Evolutionary conservation across 257 asterid genomes (phyloP).

Genomic region (Cinchona pubescens): DNA sequence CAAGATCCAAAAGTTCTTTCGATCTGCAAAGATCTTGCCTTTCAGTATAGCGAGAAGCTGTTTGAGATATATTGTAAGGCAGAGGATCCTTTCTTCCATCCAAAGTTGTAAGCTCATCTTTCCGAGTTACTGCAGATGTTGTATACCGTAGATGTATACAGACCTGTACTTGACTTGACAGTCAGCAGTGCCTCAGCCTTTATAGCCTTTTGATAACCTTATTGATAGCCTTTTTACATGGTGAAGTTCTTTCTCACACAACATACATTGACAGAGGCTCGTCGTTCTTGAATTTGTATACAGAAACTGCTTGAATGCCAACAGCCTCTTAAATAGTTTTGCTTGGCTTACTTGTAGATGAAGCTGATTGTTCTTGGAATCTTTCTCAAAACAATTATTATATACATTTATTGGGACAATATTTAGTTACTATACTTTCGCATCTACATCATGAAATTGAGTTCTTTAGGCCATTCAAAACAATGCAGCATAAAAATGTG

Average conservation of each 20-base stretch:
- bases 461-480: not conserved
- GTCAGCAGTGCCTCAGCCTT: too few species aligned
- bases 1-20: not conserved
- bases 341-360: not conserved
- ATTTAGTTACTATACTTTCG: not conserved
- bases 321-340: not conserved
- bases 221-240: too few species aligned
- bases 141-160: not conserved
- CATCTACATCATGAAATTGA: not conserved
- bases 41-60: not conserved
- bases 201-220: too few species aligned
- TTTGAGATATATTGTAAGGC: slow-evolving; percentile 9
- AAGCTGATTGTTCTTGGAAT: not conserved
- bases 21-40: not conserved
- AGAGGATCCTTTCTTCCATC: slow-evolving; percentile 15
- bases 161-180: too few species aligned
- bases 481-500: not conserved
- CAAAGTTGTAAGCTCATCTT: too few species aligned
- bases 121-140: not conserved
- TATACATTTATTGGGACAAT: too few species aligned
- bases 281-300: not conserved
- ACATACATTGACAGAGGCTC: not conserved
- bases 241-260: not conserved
- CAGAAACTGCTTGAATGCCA: not conserved
- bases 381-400: not conserved